Conservation (phyloP, 192 early-diverging fungal species). For the Podila verticillata region DNA sequence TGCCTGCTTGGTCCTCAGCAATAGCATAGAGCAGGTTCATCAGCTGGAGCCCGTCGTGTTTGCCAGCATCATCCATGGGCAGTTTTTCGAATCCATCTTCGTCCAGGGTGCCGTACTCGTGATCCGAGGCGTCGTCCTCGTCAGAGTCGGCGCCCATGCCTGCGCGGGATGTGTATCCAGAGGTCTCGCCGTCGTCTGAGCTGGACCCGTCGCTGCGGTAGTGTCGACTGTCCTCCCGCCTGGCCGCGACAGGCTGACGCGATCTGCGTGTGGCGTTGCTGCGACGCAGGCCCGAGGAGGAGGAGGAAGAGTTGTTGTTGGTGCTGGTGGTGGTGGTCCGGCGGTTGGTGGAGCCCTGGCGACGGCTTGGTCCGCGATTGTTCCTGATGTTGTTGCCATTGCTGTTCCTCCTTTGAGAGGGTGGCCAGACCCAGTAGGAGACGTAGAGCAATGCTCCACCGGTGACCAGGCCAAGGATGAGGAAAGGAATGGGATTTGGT, state of each 20-base stretch:
- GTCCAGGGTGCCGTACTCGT: constrained; percentile 26
- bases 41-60: constrained; percentile 73
- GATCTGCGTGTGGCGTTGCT: constrained; percentile 45
- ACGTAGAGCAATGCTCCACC: constrained; percentile 48
- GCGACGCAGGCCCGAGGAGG: constrained; percentile 15
- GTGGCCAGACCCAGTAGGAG: constrained; percentile 47
- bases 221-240: constrained; percentile 20
- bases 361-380: neutral
- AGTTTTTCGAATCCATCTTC: constrained; percentile 58
- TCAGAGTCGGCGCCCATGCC: constrained; percentile 14
- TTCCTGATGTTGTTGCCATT: constrained; percentile 3
- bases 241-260: constrained; percentile 12
- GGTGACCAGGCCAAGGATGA: constrained; percentile 50
- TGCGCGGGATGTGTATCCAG: constrained; percentile 3
- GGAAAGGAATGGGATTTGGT: constrained; percentile 34
- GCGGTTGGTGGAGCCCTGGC: neutral
- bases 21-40: constrained; percentile 85
- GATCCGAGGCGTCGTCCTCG: constrained; percentile 25
- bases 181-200: constrained; percentile 21
- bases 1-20: constrained; percentile 85
- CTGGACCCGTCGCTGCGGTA: constrained; percentile 21
- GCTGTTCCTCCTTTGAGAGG: constrained; percentile 24
- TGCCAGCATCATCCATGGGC: constrained; percentile 51
- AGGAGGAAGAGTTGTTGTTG: neutral
- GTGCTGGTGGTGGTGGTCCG: constrained; percentile 1